Conservation (phyloP, 441 rosid genomes). For the Syzygium malaccense region DNA sequence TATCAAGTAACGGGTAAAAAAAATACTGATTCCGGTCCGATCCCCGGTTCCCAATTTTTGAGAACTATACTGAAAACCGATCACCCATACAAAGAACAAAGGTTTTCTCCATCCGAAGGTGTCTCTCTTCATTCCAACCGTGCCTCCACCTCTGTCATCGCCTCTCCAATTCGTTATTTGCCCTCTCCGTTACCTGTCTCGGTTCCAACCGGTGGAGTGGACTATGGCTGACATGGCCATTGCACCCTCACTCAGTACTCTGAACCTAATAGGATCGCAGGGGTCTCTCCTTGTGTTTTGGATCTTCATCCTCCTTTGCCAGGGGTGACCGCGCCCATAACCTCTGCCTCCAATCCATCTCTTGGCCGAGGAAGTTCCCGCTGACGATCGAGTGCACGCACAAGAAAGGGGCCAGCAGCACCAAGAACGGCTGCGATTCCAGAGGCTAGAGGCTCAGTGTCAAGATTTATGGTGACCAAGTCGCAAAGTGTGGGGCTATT, state of each 20-base stretch:
- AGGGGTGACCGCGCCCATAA: slow-evolving; percentile 29
- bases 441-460: slow-evolving; percentile 73
- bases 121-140: background rate
- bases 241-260: background rate
- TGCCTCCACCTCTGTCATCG: background rate
- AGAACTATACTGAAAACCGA: too few species aligned
- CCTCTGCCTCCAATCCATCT: slow-evolving; percentile 22
- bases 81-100: background rate
- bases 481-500: slow-evolving; percentile 80
- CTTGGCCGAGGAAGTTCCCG: slow-evolving; percentile 36
- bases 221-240: slow-evolving; percentile 20
- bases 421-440: slow-evolving; percentile 90
- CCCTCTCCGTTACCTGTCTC: background rate
- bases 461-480: slow-evolving; percentile 77
- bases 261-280: slow-evolving; percentile 16
- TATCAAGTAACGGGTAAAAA: too few species aligned
- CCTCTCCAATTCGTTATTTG: background rate
- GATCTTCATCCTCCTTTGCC: slow-evolving; percentile 46
- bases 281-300: slow-evolving; percentile 48
- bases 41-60: too few species aligned
- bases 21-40: too few species aligned
- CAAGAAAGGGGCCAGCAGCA: slow-evolving; percentile 92
- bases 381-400: slow-evolving; percentile 77
- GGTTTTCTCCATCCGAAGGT: background rate
- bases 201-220: background rate